Evolutionary conservation across 2,329 filamentous ascomycete species (phyloP).

Genomic region (Chaetothyriales sp.): DNA sequence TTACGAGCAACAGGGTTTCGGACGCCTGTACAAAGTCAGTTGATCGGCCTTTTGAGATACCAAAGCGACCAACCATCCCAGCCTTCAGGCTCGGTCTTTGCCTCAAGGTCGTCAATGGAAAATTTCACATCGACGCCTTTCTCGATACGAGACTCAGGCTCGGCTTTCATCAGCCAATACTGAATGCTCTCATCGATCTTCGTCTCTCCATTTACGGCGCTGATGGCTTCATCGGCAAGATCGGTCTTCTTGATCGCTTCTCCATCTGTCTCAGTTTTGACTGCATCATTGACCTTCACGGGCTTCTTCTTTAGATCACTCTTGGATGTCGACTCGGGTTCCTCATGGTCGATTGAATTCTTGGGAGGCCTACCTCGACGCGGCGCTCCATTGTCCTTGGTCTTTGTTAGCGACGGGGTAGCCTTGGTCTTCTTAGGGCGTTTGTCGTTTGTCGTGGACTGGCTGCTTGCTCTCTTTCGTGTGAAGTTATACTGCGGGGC

Average conservation of each 20-base stretch:
- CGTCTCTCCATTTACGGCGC: not conserved
- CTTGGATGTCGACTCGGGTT: not conserved
- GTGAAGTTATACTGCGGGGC: not conserved
- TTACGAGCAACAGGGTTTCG: constrained; percentile 51
- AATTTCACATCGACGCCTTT: constrained; percentile 83
- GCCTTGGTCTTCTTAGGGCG: not conserved
- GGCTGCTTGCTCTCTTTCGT: not conserved
- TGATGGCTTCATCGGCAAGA: not conserved
- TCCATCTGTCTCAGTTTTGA: not conserved
- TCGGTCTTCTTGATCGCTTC: not conserved
- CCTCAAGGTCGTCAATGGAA: constrained; percentile 77
- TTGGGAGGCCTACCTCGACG: not conserved
- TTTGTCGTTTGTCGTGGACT: not conserved
- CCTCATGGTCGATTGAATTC: not conserved
- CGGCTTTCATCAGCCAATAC: constrained; percentile 77
- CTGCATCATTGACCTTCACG: not conserved
- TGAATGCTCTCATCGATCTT: constrained; percentile 23
- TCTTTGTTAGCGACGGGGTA: not conserved
- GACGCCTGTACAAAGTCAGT: constrained; percentile 9
- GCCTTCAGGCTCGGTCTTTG: constrained; percentile 61
- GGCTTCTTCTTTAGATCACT: not conserved
- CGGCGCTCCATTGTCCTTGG: constrained; percentile 1
- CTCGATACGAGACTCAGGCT: constrained; percentile 75
- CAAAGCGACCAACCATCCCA: constrained; percentile 61
- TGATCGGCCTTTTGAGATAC: not conserved